Percentiles rank a stretch among this genome's conserved stretches.
phyloP scores from a whole-genome alignment of 1,284 basidiomycete species.

The Ustilago crameri region DNA sequence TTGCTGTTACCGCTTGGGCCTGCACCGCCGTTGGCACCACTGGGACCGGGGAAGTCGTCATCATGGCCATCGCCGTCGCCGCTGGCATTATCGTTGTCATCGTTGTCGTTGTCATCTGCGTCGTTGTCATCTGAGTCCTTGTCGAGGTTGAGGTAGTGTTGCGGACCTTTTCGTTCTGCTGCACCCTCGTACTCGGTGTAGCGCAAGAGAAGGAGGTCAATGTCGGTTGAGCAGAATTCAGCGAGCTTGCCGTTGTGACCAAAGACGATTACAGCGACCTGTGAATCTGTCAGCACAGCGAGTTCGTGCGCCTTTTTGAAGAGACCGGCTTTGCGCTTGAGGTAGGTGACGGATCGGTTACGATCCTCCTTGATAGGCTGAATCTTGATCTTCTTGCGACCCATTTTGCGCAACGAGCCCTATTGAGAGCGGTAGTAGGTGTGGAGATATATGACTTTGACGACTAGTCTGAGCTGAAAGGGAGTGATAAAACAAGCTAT shows the following conservation, averaged over 20 bases:
- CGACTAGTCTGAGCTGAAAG: too few relatives aligned
- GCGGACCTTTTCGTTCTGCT: conserved; percentile 45
- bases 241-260: conserved; percentile 69
- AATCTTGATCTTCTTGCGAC: conserved; percentile 88
- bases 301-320: conserved; percentile 92
- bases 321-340: conserved; percentile 89
- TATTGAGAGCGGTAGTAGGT: too few relatives aligned
- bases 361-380: conserved; percentile 88
- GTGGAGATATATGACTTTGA: background rate
- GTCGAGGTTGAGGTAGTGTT: conserved; percentile 42
- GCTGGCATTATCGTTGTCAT: conserved; percentile 23
- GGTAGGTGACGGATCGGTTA: conserved; percentile 88
- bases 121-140: conserved; percentile 46
- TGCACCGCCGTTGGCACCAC: conserved; percentile 8
- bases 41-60: conserved; percentile 7
- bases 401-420: conserved; percentile 75
- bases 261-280: conserved; percentile 78
- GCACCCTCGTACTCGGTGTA: conserved; percentile 56
- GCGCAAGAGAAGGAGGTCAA: conserved; percentile 54
- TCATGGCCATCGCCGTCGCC: conserved; percentile 6
- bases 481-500: too few relatives aligned
- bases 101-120: conserved; percentile 26
- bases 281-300: conserved; percentile 79
- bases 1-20: background rate
- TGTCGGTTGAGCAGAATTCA: conserved; percentile 63